A percentile compares a stretch with the other conserved stretches of the same genome.
These are phyloP conservation scores for Pyrus hybrid DNA, from an alignment of 331 rosid species.

Conservation along the genomic window DNA sequence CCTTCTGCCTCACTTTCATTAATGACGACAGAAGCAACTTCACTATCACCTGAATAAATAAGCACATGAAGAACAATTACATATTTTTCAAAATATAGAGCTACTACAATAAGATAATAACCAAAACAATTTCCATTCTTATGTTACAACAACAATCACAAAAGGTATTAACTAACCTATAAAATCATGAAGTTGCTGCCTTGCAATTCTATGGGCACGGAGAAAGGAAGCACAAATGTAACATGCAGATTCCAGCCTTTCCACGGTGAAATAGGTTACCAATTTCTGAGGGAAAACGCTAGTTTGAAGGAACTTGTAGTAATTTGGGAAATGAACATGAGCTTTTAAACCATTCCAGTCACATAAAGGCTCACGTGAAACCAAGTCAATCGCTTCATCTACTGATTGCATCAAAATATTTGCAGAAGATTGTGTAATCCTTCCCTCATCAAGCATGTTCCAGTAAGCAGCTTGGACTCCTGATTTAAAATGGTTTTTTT, in stretches of 20 bases:
- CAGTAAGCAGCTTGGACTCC: slow-evolving; percentile 99
- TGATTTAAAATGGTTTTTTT: slow-evolving; percentile 17
- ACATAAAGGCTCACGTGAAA: slow-evolving; percentile 60
- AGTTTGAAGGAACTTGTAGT: slow-evolving; percentile 71
- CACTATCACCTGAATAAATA: slow-evolving; percentile 58
- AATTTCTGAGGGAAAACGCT: slow-evolving; percentile 53
- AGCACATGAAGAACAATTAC: not conserved
- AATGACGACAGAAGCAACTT: slow-evolving; percentile 56
- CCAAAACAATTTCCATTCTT: not conserved
- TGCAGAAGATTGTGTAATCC: slow-evolving; percentile 70
- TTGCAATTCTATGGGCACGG: slow-evolving; percentile 82
- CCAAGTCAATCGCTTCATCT: slow-evolving; percentile 85
- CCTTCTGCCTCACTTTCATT: slow-evolving; percentile 79
- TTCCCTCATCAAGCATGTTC: slow-evolving; percentile 97
- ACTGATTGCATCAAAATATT: slow-evolving; percentile 81
- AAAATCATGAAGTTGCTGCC: slow-evolving; percentile 70
- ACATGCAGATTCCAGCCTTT: slow-evolving; percentile 83
- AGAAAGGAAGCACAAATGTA: slow-evolving; percentile 90
- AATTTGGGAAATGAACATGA: slow-evolving; percentile 69
- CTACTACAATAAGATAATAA: not conserved
- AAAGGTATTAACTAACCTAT: slow-evolving; percentile 40
- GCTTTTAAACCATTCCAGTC: slow-evolving; percentile 83
- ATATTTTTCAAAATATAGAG: not conserved
- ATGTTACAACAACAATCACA: not conserved
- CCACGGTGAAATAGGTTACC: slow-evolving; percentile 74